Base-by-base conservation (phyloP, 2,329 filamentous ascomycete genomes). In the Paracamarosporium sp. region DNA sequence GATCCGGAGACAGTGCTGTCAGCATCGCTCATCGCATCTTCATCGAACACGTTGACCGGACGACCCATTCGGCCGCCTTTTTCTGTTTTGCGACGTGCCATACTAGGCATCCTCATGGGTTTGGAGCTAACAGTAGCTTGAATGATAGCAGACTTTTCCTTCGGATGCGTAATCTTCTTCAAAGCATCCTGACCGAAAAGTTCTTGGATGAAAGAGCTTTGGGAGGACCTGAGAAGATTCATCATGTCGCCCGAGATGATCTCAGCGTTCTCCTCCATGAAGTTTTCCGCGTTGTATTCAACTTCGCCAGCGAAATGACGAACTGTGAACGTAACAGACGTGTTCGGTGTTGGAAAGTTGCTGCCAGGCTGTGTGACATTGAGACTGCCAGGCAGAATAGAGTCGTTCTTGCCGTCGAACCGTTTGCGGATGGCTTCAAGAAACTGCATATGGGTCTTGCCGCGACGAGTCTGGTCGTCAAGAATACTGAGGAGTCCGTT, bases 271-370 rank as follows among this genome's bases (percentile, higher is more conserved):
- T 97, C 93, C 76, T 99, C 95, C 2, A 98, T 85, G 22, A 99
- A 81, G 5, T 92, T 92, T 67, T 90, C 89, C 59, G 96, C 86
- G 2, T 92, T 89, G 72, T 99, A 99, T 60, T 99, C 95, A 5
- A 99, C 92, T 74, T 98, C 95, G 50, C 95, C 95, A 36, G 94
- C 94, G 76, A 96, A 99, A 77, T 99, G 95, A 76, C 91, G 93
- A 55, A 99, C 88, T 0, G 93, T 93, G 79, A 99, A 99, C 9
- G 86, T 86, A 5, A 92, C 90, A 0, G 90, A 84, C 0, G 86
- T 84, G 76, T 96, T 96, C 60, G 92, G 89, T 0, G 93, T 94
- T 48, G 89, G 82, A 76, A 97, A 97, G 75, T 97, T 97, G 80
- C 91, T 95, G 50, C 93, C 93, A 5, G 92, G 92, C 25, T 96